Percentiles rank a stretch among this genome's conserved stretches.
Evolutionary conservation across 805 yeast genomes (phyloP).

Genomic region (Kodamaea leandrae): DNA sequence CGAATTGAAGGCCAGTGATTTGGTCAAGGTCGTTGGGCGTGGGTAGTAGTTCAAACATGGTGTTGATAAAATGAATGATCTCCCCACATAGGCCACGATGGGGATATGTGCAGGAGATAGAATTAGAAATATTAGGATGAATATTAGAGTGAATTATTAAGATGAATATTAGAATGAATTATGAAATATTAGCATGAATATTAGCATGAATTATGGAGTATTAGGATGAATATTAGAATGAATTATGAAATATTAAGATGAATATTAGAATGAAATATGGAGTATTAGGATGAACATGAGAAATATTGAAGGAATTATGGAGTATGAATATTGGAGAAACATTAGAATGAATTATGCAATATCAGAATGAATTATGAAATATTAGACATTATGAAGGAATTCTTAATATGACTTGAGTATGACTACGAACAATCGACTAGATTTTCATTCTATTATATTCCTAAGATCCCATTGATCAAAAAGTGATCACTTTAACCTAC

Average conservation of each 20-base stretch:
- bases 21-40: constrained; percentile 35
- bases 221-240: not conserved
- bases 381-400: not conserved
- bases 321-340: not conserved
- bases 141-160: not conserved
- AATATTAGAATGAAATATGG: not conserved
- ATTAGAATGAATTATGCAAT: not conserved
- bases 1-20: constrained; percentile 42
- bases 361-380: not conserved
- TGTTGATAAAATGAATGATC: not conserved
- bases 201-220: not conserved
- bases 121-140: not conserved
- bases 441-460: no score
- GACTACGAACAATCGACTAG: no score
- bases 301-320: not conserved
- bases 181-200: not conserved
- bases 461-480: no score
- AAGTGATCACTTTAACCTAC: no score
- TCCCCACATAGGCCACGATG: not conserved
- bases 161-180: not conserved
- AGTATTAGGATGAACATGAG: not conserved
- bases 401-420: no score
- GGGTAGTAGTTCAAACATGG: constrained; percentile 16
- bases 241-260: not conserved
- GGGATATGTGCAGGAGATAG: no score